Percentiles rank a stretch among this genome's conserved stretches.
These are phyloP conservation scores for Calonectria pseudoreteaudii DNA, from an alignment of 2,329 filamentous ascomycete genomes.

Conservation along the genomic window DNA sequence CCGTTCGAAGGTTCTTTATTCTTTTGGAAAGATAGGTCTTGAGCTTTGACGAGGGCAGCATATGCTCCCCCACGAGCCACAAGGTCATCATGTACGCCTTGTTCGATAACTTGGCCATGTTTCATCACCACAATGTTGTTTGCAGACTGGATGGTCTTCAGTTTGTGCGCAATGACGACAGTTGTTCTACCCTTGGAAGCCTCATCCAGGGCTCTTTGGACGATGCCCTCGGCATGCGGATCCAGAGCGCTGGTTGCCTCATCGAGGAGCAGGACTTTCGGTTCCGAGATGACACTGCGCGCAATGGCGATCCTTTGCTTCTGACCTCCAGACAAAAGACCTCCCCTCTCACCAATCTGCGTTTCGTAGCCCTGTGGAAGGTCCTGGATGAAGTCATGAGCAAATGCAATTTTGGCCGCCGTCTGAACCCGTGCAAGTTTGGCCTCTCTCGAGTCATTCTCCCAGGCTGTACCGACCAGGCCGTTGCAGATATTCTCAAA, in stretches of 20 bases:
- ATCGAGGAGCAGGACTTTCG: slow-evolving; percentile 57
- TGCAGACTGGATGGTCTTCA: slow-evolving; percentile 68
- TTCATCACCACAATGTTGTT: slow-evolving; percentile 73
- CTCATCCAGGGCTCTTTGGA: slow-evolving; percentile 64
- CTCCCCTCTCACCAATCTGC: slow-evolving; percentile 69
- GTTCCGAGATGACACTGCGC: slow-evolving; percentile 52
- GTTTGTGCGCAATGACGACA: slow-evolving; percentile 71
- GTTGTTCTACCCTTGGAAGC: slow-evolving; percentile 69
- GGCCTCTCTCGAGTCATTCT: slow-evolving; percentile 50
- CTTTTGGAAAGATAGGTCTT: background rate
- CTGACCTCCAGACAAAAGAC: slow-evolving; percentile 73
- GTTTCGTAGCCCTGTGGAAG: slow-evolving; percentile 62
- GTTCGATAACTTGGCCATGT: slow-evolving; percentile 66
- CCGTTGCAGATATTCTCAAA: slow-evolving; percentile 65
- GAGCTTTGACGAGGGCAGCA: slow-evolving; percentile 56
- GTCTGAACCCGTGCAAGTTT: slow-evolving; percentile 55
- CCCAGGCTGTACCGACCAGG: slow-evolving; percentile 53
- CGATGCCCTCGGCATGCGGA: slow-evolving; percentile 56
- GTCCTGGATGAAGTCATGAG: slow-evolving; percentile 60
- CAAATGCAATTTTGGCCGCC: slow-evolving; percentile 60
- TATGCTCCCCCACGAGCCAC: slow-evolving; percentile 61
- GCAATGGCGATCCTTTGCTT: slow-evolving; percentile 72
- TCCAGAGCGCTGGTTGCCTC: slow-evolving; percentile 63
- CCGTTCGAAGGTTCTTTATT: background rate
- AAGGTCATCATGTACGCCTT: slow-evolving; percentile 64